These are phyloP conservation scores for Lachancea lanzarotensis DNA, from an alignment of 805 yeast genomes.

Conservation along the genomic window DNA sequence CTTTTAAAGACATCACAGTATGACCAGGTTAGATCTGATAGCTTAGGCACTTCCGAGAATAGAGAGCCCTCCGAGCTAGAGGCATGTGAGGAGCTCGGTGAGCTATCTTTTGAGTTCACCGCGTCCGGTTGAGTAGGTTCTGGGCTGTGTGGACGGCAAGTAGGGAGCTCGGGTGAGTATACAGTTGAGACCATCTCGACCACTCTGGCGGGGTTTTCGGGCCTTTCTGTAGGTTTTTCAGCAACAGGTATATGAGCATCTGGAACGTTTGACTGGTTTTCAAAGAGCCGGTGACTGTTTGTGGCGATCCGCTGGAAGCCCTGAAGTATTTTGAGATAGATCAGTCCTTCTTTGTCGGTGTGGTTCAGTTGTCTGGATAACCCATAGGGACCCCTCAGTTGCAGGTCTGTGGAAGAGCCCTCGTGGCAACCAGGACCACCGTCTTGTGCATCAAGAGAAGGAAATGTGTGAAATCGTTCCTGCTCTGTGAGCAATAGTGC, in stretches of 20 bases:
- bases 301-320: conserved; percentile 16
- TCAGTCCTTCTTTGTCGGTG: conserved; percentile 9
- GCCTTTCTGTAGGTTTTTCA: neutral
- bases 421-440: neutral
- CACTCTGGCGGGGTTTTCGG: neutral
- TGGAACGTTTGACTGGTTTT: neutral
- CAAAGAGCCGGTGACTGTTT: conserved; percentile 6
- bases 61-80: conserved; percentile 24
- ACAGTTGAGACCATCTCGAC: conserved; percentile 10
- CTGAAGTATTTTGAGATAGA: conserved; percentile 17
- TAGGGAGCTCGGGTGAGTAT: conserved; percentile 6
- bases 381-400: neutral
- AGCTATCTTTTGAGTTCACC: neutral
- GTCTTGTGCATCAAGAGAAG: too few relatives aligned
- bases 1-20: conserved; percentile 15
- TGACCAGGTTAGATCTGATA: conserved; percentile 19
- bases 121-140: conserved; percentile 1
- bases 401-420: neutral
- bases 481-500: neutral
- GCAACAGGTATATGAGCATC: neutral
- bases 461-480: neutral
- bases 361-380: neutral
- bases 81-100: conserved; percentile 15
- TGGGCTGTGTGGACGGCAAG: neutral
- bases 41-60: conserved; percentile 24